phyloP scores from a whole-genome alignment of 2,329 filamentous ascomycete species.

The Didymosphaeria variabile region DNA sequence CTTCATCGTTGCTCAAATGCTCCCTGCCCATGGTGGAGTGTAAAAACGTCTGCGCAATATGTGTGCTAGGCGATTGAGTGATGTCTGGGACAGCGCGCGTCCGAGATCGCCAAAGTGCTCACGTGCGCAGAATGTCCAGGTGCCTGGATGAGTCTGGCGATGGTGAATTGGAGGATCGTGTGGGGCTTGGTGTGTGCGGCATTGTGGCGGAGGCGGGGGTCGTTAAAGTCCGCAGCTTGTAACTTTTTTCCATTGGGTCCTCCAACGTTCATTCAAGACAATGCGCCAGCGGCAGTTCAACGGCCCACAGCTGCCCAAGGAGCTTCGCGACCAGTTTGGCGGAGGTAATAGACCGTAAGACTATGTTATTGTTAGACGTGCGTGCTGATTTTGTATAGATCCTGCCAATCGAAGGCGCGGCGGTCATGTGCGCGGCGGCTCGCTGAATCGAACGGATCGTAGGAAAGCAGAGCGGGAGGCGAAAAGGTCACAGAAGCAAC shows the following conservation, averaged over 20 bases:
- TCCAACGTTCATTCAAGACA: conserved; percentile 27
- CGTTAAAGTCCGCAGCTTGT: conserved; percentile 36
- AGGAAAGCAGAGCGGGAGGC: conserved; percentile 71
- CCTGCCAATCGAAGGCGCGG: conserved; percentile 36
- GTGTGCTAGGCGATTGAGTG: conserved; percentile 10
- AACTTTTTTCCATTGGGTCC: conserved; percentile 41
- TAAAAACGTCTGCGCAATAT: conserved; percentile 21
- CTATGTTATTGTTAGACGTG: conserved; percentile 5
- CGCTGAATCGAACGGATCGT: conserved; percentile 67
- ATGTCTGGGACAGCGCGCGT: conserved; percentile 8
- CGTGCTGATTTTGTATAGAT: conserved; percentile 30
- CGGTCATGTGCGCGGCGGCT: conserved; percentile 34
- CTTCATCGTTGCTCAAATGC: conserved; percentile 70
- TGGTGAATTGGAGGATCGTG: conserved; percentile 9
- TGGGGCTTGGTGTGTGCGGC: conserved; percentile 27
- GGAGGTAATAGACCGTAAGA: conserved; percentile 25
- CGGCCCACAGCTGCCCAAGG: conserved; percentile 57
- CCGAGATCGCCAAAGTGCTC: conserved; percentile 8
- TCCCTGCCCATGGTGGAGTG: conserved; percentile 55
- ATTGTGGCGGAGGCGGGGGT: conserved; percentile 26
- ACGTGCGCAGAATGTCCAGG: conserved; percentile 19
- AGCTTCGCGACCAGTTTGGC: conserved; percentile 56
- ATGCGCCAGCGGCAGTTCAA: conserved; percentile 50
- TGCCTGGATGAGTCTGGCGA: background rate
- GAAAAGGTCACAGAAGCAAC: conserved; percentile 62